phyloP scores from a whole-genome alignment of 108 stramenopile genomes.

The Skeletonema grethae region DNA sequence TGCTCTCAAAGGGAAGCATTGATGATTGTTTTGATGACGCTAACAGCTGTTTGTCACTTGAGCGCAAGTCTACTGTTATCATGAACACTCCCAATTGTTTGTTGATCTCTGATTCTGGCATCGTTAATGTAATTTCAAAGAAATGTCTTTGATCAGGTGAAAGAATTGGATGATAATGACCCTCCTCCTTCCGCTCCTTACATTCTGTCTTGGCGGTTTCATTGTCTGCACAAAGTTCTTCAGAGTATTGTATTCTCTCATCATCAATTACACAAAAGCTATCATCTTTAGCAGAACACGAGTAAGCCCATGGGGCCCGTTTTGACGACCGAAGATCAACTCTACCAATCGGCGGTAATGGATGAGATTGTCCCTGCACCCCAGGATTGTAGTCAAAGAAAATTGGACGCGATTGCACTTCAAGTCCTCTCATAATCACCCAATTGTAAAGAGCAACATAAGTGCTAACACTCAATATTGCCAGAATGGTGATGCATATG shows the following conservation, averaged over 20 bases:
- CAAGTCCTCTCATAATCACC: conserved; percentile 44
- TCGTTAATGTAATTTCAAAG: conserved; percentile 60
- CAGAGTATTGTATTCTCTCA: background rate
- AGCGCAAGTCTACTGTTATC: conserved; percentile 54
- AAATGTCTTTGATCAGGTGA: conserved; percentile 55
- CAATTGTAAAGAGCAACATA: conserved; percentile 24
- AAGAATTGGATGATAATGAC: conserved; percentile 28
- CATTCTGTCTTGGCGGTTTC: background rate
- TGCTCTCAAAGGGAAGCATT: conserved; percentile 75
- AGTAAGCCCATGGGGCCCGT: conserved; percentile 36
- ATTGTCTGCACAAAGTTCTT: background rate
- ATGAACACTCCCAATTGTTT: conserved; percentile 64
- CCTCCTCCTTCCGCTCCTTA: background rate
- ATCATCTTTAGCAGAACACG: conserved; percentile 12
- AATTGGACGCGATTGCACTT: conserved; percentile 44
- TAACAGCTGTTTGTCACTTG: conserved; percentile 48
- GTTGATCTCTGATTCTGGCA: conserved; percentile 76
- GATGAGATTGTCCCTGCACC: background rate
- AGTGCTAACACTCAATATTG: conserved; percentile 29
- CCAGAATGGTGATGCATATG: conserved; percentile 11
- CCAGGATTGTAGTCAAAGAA: conserved; percentile 49
- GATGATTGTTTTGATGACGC: conserved; percentile 68
- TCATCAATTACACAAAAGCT: conserved; percentile 18
- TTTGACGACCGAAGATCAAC: conserved; percentile 36
- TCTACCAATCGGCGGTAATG: conserved; percentile 19